Evolutionary conservation across 2,329 filamentous ascomycete genomes (phyloP).

Genomic region (Neospermospora avenae): DNA sequence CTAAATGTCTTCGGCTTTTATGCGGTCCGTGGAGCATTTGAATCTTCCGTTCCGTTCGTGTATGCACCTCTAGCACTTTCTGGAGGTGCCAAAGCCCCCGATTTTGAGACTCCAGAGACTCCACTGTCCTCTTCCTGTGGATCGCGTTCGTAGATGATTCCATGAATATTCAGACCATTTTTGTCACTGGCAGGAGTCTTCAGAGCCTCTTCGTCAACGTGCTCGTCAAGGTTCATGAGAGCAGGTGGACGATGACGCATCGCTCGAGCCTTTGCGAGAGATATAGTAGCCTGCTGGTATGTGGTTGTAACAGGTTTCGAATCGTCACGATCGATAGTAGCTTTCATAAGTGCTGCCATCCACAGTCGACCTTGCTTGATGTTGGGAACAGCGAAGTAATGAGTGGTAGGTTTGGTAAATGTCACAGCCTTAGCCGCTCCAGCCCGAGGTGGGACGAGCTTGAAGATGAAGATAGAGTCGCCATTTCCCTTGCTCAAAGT

Average conservation of each 20-base stretch:
- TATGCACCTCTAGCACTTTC: slow-evolving; percentile 19
- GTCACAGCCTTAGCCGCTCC: slow-evolving; percentile 88
- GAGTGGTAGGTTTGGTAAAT: slow-evolving; percentile 95
- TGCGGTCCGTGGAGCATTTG: slow-evolving; percentile 22
- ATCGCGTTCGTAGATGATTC: slow-evolving; percentile 34
- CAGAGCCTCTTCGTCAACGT: slow-evolving; percentile 33
- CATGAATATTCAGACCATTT: slow-evolving; percentile 34
- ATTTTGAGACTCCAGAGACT: slow-evolving; percentile 33
- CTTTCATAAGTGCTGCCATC: slow-evolving; percentile 99
- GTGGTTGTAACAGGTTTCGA: slow-evolving; percentile 78
- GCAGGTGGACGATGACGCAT: slow-evolving; percentile 89
- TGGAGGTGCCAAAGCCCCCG: slow-evolving; percentile 20
- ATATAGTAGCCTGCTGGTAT: slow-evolving; percentile 97
- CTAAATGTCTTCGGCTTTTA: slow-evolving; percentile 6
- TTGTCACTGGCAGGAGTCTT: slow-evolving; percentile 33
- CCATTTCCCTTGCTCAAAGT: slow-evolving; percentile 39
- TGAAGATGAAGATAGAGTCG: slow-evolving; percentile 93
- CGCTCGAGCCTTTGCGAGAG: slow-evolving; percentile 78
- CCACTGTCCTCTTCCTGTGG: slow-evolving; percentile 34
- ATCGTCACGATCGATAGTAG: slow-evolving; percentile 91
- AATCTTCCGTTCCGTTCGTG: slow-evolving; percentile 9
- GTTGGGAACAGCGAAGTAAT: slow-evolving; percentile 96
- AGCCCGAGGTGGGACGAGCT: slow-evolving; percentile 85
- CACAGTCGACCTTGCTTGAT: slow-evolving; percentile 84
- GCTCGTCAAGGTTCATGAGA: slow-evolving; percentile 66